Evolutionary conservation across 1,284 basidiomycete genomes (phyloP).

Genomic region (Moesziomyces sp.): DNA sequence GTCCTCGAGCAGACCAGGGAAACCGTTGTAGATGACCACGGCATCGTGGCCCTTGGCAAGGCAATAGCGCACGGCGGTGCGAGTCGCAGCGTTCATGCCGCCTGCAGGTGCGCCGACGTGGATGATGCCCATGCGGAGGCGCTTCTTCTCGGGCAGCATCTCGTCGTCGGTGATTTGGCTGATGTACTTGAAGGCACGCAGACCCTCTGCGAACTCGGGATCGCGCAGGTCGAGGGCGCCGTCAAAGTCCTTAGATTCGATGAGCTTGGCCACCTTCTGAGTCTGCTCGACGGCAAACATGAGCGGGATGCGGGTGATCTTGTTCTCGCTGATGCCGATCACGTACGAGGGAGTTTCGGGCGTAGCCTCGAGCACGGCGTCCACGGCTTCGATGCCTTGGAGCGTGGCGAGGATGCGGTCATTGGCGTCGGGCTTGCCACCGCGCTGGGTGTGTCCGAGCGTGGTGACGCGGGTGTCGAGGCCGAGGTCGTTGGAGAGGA

Average conservation of each 20-base stretch:
- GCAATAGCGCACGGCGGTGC: conserved; percentile 92
- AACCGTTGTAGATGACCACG: conserved; percentile 92
- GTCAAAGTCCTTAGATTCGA: conserved; percentile 84
- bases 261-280: conserved; percentile 83
- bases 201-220: conserved; percentile 87
- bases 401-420: conserved; percentile 94
- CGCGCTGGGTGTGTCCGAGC: conserved; percentile 95
- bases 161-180: conserved; percentile 72
- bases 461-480: conserved; percentile 98
- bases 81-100: conserved; percentile 97
- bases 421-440: conserved; percentile 89
- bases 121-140: conserved; percentile 86
- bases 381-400: conserved; percentile 92
- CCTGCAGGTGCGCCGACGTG: conserved; percentile 97
- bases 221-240: conserved; percentile 89
- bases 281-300: conserved; percentile 91
- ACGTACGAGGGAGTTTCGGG: conserved; percentile 94
- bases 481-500: conserved; percentile 85
- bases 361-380: conserved; percentile 86
- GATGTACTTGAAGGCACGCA: conserved; percentile 79
- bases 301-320: conserved; percentile 88
- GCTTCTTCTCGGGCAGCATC: conserved; percentile 72
- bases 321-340: conserved; percentile 95
- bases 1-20: conserved; percentile 91
- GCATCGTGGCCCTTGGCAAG: conserved; percentile 90